phyloP scores from a whole-genome alignment of 1,139 yeast genomes.

The Taiozyma onychis region DNA sequence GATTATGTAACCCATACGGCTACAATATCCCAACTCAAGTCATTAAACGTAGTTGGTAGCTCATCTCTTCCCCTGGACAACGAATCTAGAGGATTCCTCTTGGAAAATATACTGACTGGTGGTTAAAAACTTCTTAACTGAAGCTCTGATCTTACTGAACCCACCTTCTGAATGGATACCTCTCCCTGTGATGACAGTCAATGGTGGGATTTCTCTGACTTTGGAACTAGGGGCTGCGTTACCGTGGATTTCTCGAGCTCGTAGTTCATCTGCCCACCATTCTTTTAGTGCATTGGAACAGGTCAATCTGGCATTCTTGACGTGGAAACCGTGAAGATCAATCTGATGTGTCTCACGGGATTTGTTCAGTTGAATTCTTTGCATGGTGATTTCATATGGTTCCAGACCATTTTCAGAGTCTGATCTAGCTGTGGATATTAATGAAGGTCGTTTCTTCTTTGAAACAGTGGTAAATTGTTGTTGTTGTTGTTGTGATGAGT shows the following conservation, averaged over 20 bases:
- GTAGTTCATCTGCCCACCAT: conserved; percentile 51
- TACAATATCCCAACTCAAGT: too few relatives aligned
- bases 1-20: too few relatives aligned
- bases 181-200: conserved; percentile 47
- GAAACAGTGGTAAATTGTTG: background rate
- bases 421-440: background rate
- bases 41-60: too few relatives aligned
- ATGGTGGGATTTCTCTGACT: conserved; percentile 31
- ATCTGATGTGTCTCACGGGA: conserved; percentile 22
- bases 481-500: background rate
- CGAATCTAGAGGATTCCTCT: conserved; percentile 25
- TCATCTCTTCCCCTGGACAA: background rate
- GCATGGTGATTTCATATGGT: conserved; percentile 4
- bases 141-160: conserved; percentile 34
- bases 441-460: background rate
- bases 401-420: conserved; percentile 3
- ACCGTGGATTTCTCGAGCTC: conserved; percentile 35
- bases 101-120: conserved; percentile 31
- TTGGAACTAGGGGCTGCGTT: conserved; percentile 18
- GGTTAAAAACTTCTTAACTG: conserved; percentile 32
- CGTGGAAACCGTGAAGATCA: conserved; percentile 45
- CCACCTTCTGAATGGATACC: conserved; percentile 55
- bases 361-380: conserved; percentile 6
- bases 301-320: conserved; percentile 35
- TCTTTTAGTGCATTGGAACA: conserved; percentile 28